Conservation (phyloP, 768 basidiomycete species). For the Auriscalpium orientale region DNA sequence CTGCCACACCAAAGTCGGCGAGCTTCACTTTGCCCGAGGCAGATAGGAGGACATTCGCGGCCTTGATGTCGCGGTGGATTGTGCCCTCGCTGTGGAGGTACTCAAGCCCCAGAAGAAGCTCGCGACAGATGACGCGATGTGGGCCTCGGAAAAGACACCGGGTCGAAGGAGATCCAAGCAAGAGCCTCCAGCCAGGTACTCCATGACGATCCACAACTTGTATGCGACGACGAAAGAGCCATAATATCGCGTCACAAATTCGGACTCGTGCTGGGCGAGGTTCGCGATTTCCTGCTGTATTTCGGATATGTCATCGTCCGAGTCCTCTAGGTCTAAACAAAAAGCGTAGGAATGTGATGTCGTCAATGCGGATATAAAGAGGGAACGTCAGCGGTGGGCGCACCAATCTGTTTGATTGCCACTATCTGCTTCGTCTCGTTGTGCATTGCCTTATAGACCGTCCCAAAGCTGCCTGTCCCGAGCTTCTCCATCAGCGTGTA, state of each 20-base stretch:
- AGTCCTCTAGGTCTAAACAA: conserved; percentile 83
- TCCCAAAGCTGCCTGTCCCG: conserved; percentile 96
- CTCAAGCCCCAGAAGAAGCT: conserved; percentile 86
- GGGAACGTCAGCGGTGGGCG: conserved; percentile 19
- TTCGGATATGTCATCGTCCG: conserved; percentile 97
- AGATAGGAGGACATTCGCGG: conserved; percentile 89
- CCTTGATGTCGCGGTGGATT: conserved; percentile 98
- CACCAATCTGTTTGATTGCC: conserved; percentile 97
- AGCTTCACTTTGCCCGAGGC: conserved; percentile 92
- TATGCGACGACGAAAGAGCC: conserved; percentile 95
- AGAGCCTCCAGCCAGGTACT: conserved; percentile 97
- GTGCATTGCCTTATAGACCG: conserved; percentile 96
- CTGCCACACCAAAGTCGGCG: conserved; percentile 97
- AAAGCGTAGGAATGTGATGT: neutral
- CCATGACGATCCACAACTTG: conserved; percentile 99
- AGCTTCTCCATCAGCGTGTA: conserved; percentile 92
- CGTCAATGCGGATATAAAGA: neutral
- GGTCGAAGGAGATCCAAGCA: conserved; percentile 94
- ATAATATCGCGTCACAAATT: conserved; percentile 94
- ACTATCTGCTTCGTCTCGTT: conserved; percentile 91
- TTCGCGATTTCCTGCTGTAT: conserved; percentile 98
- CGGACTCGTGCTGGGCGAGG: conserved; percentile 91
- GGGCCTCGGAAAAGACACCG: conserved; percentile 82
- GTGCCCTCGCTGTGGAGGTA: conserved; percentile 96
- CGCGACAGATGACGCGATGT: conserved; percentile 95